phyloP scores from a whole-genome alignment of 495 filamentous ascomycete species.

The Elaphomyces granulatus region DNA sequence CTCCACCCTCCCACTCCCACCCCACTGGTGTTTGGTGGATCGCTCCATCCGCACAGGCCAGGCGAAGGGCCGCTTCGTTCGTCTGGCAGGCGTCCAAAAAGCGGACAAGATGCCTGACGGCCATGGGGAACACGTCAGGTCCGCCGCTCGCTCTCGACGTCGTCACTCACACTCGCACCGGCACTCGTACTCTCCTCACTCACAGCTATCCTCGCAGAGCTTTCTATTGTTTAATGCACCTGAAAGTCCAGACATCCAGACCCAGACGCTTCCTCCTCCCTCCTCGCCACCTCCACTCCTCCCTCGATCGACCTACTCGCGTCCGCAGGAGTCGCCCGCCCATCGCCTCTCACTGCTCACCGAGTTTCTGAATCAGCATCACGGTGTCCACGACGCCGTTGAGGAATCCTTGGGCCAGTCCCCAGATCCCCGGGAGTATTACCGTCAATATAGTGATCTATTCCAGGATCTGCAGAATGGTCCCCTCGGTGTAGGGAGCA shows the following conservation, averaged over 20 bases:
- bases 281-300: conserved; percentile 16
- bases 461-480: conserved; percentile 13
- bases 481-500: conserved; percentile 14
- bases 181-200: conserved; percentile 20
- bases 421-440: conserved; percentile 41
- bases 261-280: conserved; percentile 7
- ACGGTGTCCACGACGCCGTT: neutral
- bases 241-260: conserved; percentile 9
- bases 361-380: conserved; percentile 9
- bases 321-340: conserved; percentile 11
- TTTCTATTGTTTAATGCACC: conserved; percentile 19
- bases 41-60: conserved; percentile 1
- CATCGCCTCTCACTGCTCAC: conserved; percentile 16
- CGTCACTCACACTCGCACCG: conserved; percentile 7
- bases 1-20: conserved; percentile 18
- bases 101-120: conserved; percentile 37
- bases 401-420: conserved; percentile 19
- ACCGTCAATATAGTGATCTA: conserved; percentile 24
- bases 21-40: conserved; percentile 8
- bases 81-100: conserved; percentile 12
- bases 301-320: conserved; percentile 16
- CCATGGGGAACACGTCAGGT: conserved; percentile 29
- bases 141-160: conserved; percentile 10
- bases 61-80: conserved; percentile 1
- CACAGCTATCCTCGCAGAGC: conserved; percentile 24